phyloP scores from a whole-genome alignment of 2,329 filamentous ascomycete species.

The Aspergillus fijiensis region DNA sequence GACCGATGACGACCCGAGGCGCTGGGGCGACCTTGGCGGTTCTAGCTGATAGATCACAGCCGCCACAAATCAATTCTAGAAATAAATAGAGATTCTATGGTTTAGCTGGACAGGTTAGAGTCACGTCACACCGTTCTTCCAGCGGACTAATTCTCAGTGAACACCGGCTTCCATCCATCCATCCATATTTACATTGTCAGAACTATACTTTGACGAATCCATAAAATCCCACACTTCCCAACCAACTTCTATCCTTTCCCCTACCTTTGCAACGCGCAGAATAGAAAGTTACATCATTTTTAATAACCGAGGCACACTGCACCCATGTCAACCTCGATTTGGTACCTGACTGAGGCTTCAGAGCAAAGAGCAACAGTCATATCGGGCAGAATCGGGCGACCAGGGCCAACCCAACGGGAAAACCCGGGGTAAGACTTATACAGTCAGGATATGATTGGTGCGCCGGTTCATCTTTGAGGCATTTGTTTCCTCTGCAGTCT shows the following conservation, averaged over 20 bases:
- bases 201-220: not conserved
- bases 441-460: not conserved
- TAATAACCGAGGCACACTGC: not conserved
- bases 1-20: not conserved
- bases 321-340: not conserved
- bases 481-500: constrained; percentile 1
- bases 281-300: not conserved
- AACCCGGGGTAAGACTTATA: not conserved
- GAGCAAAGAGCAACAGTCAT: not conserved
- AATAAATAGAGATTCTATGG: not conserved
- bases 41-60: not conserved
- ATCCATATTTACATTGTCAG: not conserved
- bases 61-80: not conserved
- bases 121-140: not conserved
- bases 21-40: not conserved
- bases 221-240: not conserved
- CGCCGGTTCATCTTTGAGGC: not conserved
- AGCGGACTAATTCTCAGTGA: not conserved
- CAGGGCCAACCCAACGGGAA: not conserved
- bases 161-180: not conserved
- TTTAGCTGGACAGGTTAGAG: no score
- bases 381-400: not conserved
- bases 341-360: not conserved
- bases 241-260: not conserved
- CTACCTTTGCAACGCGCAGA: not conserved